Conservation (phyloP, 352 stramenopile genomes). For the Pythium sukuiense region DNA sequence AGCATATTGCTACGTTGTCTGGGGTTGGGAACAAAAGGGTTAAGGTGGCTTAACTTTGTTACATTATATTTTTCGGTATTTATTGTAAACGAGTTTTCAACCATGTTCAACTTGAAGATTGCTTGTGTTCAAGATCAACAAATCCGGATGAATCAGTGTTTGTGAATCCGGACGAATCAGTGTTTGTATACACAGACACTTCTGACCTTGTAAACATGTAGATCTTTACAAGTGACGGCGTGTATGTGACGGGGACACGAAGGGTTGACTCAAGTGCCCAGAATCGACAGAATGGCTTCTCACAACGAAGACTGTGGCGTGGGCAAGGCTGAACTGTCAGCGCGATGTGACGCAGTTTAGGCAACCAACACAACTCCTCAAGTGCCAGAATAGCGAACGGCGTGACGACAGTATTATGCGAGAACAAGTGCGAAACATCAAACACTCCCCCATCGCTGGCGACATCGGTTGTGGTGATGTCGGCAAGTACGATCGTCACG, state of each 20-base stretch:
- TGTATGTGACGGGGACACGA: background rate
- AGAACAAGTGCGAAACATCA: conserved; percentile 5
- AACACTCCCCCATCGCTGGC: background rate
- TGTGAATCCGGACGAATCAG: too few species aligned
- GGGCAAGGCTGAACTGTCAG: background rate
- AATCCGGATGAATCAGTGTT: too few species aligned
- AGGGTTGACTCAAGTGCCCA: background rate
- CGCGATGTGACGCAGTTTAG: conserved; percentile 5
- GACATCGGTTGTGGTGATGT: conserved; percentile 6
- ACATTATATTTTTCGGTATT: too few species aligned
- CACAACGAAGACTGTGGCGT: conserved; percentile 7
- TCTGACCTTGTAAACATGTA: background rate
- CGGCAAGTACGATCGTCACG: background rate
- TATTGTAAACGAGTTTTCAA: too few species aligned
- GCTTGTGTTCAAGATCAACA: too few species aligned
- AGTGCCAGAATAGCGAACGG: background rate
- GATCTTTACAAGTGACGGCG: background rate
- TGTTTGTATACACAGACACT: background rate
- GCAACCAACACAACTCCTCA: conserved; percentile 4
- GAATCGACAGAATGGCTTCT: background rate
- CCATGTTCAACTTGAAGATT: too few species aligned
- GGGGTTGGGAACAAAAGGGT: too few species aligned
- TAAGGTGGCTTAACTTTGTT: too few species aligned
- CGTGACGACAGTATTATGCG: conserved; percentile 11
- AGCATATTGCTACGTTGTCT: too few species aligned